These are phyloP conservation scores for Exophiala calicioides DNA, from an alignment of 2,329 filamentous ascomycete species.

Conservation along the genomic window DNA sequence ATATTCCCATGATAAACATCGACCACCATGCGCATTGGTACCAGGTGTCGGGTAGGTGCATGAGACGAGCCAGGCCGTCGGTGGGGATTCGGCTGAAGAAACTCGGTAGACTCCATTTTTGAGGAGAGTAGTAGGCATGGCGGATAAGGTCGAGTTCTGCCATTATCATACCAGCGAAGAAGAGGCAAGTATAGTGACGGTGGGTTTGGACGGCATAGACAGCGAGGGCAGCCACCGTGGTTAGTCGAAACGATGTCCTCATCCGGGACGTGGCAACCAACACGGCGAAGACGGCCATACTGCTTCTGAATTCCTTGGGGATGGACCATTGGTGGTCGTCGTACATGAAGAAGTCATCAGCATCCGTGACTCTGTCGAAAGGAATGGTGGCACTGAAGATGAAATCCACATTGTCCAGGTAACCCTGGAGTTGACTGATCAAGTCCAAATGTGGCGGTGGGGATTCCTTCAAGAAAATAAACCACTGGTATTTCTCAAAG, in stretches of 20 bases:
- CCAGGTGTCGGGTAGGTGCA: slow-evolving; percentile 8
- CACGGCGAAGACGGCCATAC: slow-evolving; percentile 31
- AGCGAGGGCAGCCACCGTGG: slow-evolving; percentile 3
- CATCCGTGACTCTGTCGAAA: slow-evolving; percentile 14
- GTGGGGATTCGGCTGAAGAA: neutral
- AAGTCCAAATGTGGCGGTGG: slow-evolving; percentile 44
- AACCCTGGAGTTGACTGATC: slow-evolving; percentile 30
- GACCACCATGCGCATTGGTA: slow-evolving; percentile 12
- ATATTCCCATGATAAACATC: slow-evolving; percentile 6
- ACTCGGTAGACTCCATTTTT: too few species aligned
- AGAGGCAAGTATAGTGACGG: slow-evolving; percentile 13
- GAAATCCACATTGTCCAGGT: slow-evolving; percentile 41
- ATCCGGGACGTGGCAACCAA: slow-evolving; percentile 15
- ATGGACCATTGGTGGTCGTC: slow-evolving; percentile 51
- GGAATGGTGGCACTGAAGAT: slow-evolving; percentile 18
- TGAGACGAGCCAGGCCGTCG: neutral
- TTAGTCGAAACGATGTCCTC: slow-evolving; percentile 1
- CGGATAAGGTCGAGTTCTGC: slow-evolving; percentile 22
- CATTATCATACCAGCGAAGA: slow-evolving; percentile 20
- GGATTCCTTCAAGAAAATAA: slow-evolving; percentile 13
- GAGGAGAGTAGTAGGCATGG: slow-evolving; percentile 15
- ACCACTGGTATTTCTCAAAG: slow-evolving; percentile 5
- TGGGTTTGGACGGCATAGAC: neutral
- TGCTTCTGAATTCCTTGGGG: slow-evolving; percentile 47
- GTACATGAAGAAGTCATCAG: slow-evolving; percentile 17